Base-by-base conservation (phyloP, 2,329 filamentous ascomycete genomes). In the Arthrobotrys pseudoclavata region DNA sequence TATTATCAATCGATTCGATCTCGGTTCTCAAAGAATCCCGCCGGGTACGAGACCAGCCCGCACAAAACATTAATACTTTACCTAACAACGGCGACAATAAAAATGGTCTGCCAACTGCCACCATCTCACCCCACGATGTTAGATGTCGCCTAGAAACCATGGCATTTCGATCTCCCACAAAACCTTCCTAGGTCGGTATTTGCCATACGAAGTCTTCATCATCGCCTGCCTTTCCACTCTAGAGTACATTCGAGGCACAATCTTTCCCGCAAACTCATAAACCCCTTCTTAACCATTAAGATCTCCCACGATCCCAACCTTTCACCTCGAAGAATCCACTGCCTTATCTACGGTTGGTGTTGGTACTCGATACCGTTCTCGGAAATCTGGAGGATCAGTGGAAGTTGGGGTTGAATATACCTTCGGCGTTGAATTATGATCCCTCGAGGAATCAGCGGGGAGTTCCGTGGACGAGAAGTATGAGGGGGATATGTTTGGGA, bases 41-140 rank as follows among this genome's bases (percentile, higher is more conserved):
- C n/a, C n/a, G n/a, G n/a, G n/a, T n/a, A n/a, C n/a, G n/a, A n/a
- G n/a, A n/a, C n/a, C n/a, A n/a, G n/a, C n/a, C n/a, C n/a, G n/a
- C n/a, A n/a, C n/a, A n/a, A n/a, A n/a, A n/a, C n/a, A n/a, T n/a
- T n/a, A n/a, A n/a, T n/a, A n/a, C n/a, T n/a, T n/a, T n/a, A n/a
- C n/a, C n/a, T n/a, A n/a, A n/a, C n/a, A n/a, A n/a, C n/a, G n/a
- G n/a, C n/a, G n/a, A 42, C 10, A 42, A 55, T 45, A 15, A 34
- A 66, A 60, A 66, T 72, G 69, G 60, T 66, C 40, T 72, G 60
- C 50, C 60, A 72, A 52, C 48, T 13, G 1, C n/a, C 60, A n/a
- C 69, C 69, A 13, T 15, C 48, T 1, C 22, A 31, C 1, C 69
- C 69, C n/a, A 18, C 18, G 13, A 26, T 45, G 6, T 1, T 20